phyloP scores from a whole-genome alignment of 1,284 basidiomycete species.

The Moesziomyces globuligerus region DNA sequence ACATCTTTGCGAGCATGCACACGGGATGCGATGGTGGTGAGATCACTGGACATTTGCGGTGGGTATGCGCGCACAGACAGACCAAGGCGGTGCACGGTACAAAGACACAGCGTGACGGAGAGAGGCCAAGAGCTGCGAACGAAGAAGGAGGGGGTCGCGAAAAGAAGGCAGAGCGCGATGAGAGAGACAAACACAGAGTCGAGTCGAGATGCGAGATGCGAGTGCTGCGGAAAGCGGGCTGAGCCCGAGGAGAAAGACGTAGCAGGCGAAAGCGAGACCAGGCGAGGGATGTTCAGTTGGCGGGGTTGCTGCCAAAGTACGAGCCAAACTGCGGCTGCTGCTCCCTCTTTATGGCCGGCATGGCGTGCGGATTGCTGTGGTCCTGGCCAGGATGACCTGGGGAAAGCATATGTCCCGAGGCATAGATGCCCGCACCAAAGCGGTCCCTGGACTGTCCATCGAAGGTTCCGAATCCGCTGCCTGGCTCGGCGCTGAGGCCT shows the following conservation, averaged over 20 bases:
- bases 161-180: not conserved
- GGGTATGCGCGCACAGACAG: conserved; percentile 9
- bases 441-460: conserved; percentile 17
- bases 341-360: conserved; percentile 5
- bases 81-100: conserved; percentile 3
- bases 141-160: not conserved
- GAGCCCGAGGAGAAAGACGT: not conserved
- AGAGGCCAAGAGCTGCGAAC: too few species aligned
- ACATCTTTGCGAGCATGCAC: too few species aligned
- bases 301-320: conserved; percentile 22
- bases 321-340: conserved; percentile 18
- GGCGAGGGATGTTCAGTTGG: conserved; percentile 2
- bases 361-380: not conserved
- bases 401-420: conserved; percentile 17
- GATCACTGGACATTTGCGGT: conserved; percentile 6
- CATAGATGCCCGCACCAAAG: conserved; percentile 18
- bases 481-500: conserved; percentile 5
- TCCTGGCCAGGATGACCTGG: conserved; percentile 15
- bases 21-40: too few species aligned
- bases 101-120: conserved; percentile 1
- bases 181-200: not conserved
- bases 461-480: conserved; percentile 5
- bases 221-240: not conserved
- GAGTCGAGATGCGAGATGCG: conserved; percentile 10
- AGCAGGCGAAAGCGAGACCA: not conserved